Evolutionary conservation across 805 yeast genomes (phyloP), one percentile per base, ranked within the genome.

Genomic region (Cyberlindnera amylophila): DNA sequence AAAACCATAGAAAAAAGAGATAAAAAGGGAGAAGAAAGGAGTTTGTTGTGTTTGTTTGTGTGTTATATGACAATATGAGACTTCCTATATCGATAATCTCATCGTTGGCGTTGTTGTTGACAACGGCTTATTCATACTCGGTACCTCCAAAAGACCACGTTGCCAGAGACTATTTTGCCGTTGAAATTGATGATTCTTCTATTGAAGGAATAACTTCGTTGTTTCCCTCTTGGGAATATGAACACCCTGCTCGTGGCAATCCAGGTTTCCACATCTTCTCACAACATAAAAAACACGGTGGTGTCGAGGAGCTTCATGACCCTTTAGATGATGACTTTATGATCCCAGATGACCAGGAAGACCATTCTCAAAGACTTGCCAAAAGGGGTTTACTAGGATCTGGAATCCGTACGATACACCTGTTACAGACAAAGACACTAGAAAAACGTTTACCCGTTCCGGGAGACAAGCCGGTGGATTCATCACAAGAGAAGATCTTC

Each of bases 231-330:
- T 73, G 82, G 74, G 53, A 51, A 6, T 86, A 66, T 54, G 95
- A 87, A 58, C 86, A 85, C 58, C 74, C 68, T 18, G 76, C 79
- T 3, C 70, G 81, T 29, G 84, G 82, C 0, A 58, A 80, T 17
- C 79, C 75, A 17, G 69, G 79, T 46, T 82, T 81, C 58, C 79
- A 74, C 58, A 83, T 87, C 12, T 83, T 86, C 53, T 83, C 91
- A 8, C 58, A 75, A 21, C 49, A 61, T 26, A 74, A 74, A 50
- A 28, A 38, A 15, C 41, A 39, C 23, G 53, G 49, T 4, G 43
- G 38, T 5, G 34, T 44, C 7, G 39, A 34, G 24, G 49, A 44
- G 21, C 30, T 40, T 30, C 42, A 52, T 34, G 55, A 47, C 34
- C 21, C 27, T 3, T 46, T 48, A 24, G 50, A 44, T 19, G 39